Conservation (phyloP, 2,329 filamentous ascomycete species). For the Diplodia sapinea region DNA sequence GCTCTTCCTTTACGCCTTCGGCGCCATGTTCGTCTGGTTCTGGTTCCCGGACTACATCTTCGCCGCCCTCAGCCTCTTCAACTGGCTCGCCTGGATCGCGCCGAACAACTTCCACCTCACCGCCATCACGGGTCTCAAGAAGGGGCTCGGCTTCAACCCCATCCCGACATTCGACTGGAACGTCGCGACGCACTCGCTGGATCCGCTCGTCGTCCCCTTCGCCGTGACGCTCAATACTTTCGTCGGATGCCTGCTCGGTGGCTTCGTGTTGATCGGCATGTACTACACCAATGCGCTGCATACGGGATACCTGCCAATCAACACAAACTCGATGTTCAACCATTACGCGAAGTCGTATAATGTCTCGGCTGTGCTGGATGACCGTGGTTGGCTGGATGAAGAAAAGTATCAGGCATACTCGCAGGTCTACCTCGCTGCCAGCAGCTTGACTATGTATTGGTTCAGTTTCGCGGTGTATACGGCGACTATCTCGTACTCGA, state of each 20-base stretch:
- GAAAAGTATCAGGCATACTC: conserved; percentile 46
- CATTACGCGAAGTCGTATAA: conserved; percentile 46
- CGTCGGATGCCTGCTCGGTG: conserved; percentile 43
- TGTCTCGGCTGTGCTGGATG: conserved; percentile 41
- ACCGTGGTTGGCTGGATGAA: conserved; percentile 40
- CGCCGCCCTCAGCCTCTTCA: conserved; percentile 72
- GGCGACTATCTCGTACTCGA: conserved; percentile 44
- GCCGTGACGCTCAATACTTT: conserved; percentile 43
- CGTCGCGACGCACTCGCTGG: conserved; percentile 41
- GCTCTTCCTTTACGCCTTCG: conserved; percentile 65
- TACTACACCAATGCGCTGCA: conserved; percentile 43
- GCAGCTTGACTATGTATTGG: conserved; percentile 47
- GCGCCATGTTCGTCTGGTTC: conserved; percentile 55
- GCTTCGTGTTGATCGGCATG: conserved; percentile 36
- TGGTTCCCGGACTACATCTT: conserved; percentile 66
- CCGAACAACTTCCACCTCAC: conserved; percentile 73
- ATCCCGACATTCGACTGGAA: conserved; percentile 77
- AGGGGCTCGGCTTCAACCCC: conserved; percentile 70
- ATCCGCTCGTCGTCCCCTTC: conserved; percentile 42
- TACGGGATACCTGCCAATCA: conserved; percentile 45
- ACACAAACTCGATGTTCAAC: conserved; percentile 44
- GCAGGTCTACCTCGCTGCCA: conserved; percentile 47
- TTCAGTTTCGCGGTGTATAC: conserved; percentile 48
- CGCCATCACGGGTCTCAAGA: conserved; percentile 73
- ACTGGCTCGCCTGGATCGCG: conserved; percentile 70